A percentile compares a stretch with the other conserved stretches of the same genome.
Evolutionary conservation across 768 basidiomycete species (phyloP).

Genomic region (Pleurotus platypus): DNA sequence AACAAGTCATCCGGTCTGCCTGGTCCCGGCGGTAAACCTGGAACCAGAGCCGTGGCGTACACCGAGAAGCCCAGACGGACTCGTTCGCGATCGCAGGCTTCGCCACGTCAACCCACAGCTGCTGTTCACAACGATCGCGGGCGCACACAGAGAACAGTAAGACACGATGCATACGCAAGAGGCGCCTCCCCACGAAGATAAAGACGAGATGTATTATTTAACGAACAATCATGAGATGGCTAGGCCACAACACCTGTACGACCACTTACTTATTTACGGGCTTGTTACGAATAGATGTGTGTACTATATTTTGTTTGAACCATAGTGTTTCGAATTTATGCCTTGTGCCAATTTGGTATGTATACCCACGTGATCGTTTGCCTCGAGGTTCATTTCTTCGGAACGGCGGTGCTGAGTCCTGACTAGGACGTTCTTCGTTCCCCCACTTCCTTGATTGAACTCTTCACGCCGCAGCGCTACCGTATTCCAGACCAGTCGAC

Average conservation of each 20-base stretch:
- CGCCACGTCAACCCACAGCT: slow-evolving; percentile 3
- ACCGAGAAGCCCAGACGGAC: slow-evolving; percentile 1
- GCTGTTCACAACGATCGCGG: slow-evolving; percentile 6
- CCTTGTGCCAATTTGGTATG: background rate
- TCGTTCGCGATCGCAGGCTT: background rate
- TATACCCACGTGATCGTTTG: slow-evolving; percentile 6
- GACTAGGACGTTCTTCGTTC: background rate
- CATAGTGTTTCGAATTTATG: background rate
- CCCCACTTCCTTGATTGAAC: background rate
- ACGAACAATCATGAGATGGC: background rate
- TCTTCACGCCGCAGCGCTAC: background rate
- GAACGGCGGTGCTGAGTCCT: background rate
- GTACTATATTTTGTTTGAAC: background rate
- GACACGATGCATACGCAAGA: slow-evolving; percentile 6
- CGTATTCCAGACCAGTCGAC: background rate
- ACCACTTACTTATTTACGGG: slow-evolving; percentile 3
- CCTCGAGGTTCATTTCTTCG: background rate
- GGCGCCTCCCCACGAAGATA: slow-evolving; percentile 7
- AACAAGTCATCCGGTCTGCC: background rate
- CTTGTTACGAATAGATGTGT: background rate
- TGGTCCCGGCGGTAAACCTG: slow-evolving; percentile 27
- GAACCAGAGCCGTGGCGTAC: slow-evolving; percentile 7
- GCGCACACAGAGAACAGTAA: slow-evolving; percentile 1
- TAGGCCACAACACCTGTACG: background rate
- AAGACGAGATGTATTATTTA: background rate